Evolutionary conservation across 2,329 filamentous ascomycete species (phyloP).

Genomic region (Pseudophaeomoniella oleicola): DNA sequence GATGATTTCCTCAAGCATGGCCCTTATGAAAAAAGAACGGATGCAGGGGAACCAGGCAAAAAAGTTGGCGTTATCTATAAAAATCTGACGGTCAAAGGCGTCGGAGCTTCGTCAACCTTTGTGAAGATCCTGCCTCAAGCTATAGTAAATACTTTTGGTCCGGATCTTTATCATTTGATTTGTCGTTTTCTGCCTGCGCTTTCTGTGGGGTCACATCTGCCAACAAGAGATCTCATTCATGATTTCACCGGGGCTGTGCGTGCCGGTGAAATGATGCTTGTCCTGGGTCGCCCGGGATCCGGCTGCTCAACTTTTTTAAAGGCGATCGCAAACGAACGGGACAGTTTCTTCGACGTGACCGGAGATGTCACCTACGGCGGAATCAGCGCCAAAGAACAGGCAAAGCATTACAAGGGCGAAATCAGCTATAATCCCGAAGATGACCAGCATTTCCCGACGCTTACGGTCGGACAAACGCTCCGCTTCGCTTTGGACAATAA

Average conservation of each 20-base stretch:
- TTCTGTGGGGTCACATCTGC: conserved; percentile 30
- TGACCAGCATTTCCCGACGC: conserved; percentile 56
- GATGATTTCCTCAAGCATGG: conserved; percentile 58
- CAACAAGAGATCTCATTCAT: conserved; percentile 43
- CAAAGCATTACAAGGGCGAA: conserved; percentile 57
- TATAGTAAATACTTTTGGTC: conserved; percentile 64
- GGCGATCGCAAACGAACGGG: conserved; percentile 55
- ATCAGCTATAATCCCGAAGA: conserved; percentile 69
- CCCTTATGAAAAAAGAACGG: conserved; percentile 58
- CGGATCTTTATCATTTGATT: conserved; percentile 57
- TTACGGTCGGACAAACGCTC: conserved; percentile 67
- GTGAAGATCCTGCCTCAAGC: conserved; percentile 62
- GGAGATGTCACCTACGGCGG: conserved; percentile 61
- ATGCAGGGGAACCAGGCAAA: conserved; percentile 51
- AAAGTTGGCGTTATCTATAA: conserved; percentile 67
- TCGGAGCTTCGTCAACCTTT: conserved; percentile 51
- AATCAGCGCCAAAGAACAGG: conserved; percentile 52
- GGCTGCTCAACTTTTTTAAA: conserved; percentile 69
- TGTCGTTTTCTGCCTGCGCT: conserved; percentile 37
- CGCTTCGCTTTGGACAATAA: conserved; percentile 63
- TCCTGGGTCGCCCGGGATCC: conserved; percentile 57
- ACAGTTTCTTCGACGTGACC: conserved; percentile 48
- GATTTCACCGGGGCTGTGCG: conserved; percentile 54
- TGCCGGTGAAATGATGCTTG: conserved; percentile 58
- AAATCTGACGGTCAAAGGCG: conserved; percentile 59